Evolutionary conservation across 179 eudicot species (phyloP), one percentile per base, ranked within the genome.

Genomic region (Monotropa hypopitys): DNA sequence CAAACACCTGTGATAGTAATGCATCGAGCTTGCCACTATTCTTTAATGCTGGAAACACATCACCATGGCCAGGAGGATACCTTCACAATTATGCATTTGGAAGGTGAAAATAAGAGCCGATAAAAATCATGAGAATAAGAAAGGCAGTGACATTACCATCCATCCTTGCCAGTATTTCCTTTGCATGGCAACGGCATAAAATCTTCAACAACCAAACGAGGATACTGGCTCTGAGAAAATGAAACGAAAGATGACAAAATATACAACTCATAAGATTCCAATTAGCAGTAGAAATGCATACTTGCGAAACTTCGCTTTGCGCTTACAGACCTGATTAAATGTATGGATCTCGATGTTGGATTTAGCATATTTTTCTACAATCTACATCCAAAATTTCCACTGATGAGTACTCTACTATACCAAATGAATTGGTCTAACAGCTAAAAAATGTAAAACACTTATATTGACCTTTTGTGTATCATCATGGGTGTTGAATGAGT

Each of bases 41-140:
- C 91, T 80, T 89, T 84, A 96, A 84, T 82, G 99, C 84, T 43
- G 98, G 85, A 86, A 96, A 96, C 45, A 96, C 99, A 82, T 96
- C 99, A 79, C 99, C 99, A 71, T 96, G 99, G 78, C 99, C 99
- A 84, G 99, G 99, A 73, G 99, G 99, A 76, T 96, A 91, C 99
- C 99, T 96, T 83, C 72, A 88, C 18, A 78, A 76, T 72, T 76
- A 21, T 42, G 42, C 15, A 70, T 42, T 51, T 50, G 33, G 70
- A 26, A 76, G 70, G 40, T 15, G 43, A 75, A 38, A 11, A 70
- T 77, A 67, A 82, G 51, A 88, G 76, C 35, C 71, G 51, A 7
- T 30, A 50, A 38, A 7, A 47, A 28, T 80, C 49, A 76, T 46
- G 61, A 13, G 42, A 72, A 32, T n/a, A 46, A 72, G 2, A 16